A percentile compares a stretch with the other conserved stretches of the same genome.
These are phyloP conservation scores for Pseudocercospora fijiensis DNA, from an alignment of 2,329 filamentous ascomycete genomes.

Conservation along the genomic window DNA sequence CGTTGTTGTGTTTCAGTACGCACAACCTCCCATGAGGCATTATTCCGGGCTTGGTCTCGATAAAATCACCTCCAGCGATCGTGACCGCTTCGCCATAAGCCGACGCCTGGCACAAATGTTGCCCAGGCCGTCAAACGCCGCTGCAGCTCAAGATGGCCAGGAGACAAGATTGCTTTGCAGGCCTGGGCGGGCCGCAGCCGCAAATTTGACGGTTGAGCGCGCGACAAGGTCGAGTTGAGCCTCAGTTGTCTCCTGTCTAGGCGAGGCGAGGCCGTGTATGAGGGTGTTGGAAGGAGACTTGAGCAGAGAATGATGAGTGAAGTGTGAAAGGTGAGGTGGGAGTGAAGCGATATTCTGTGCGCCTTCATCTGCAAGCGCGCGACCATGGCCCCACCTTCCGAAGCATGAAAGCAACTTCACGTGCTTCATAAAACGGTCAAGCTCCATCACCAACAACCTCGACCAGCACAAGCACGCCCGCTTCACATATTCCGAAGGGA, in stretches of 20 bases:
- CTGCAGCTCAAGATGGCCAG: neutral
- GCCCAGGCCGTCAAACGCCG: neutral
- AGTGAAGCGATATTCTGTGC: neutral
- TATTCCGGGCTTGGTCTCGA: neutral
- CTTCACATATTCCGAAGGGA: neutral
- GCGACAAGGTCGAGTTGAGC: no score
- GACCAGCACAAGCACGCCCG: neutral
- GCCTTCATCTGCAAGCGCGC: neutral
- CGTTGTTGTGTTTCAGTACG: no score
- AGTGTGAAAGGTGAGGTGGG: neutral
- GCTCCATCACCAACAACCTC: neutral
- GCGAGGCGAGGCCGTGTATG: neutral
- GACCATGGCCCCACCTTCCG: neutral
- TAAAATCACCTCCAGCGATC: neutral
- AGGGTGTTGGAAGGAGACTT: neutral
- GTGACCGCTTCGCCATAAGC: neutral
- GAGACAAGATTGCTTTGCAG: neutral
- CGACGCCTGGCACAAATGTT: neutral
- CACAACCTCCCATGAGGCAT: neutral
- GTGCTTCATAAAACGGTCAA: neutral
- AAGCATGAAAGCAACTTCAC: neutral
- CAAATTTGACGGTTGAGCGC: neutral
- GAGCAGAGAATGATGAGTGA: neutral
- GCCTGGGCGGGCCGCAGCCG: neutral
- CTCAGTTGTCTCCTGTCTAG: no score